Base-by-base conservation (phyloP, 2,329 filamentous ascomycete genomes). In the Chaetothyriales sp. region DNA sequence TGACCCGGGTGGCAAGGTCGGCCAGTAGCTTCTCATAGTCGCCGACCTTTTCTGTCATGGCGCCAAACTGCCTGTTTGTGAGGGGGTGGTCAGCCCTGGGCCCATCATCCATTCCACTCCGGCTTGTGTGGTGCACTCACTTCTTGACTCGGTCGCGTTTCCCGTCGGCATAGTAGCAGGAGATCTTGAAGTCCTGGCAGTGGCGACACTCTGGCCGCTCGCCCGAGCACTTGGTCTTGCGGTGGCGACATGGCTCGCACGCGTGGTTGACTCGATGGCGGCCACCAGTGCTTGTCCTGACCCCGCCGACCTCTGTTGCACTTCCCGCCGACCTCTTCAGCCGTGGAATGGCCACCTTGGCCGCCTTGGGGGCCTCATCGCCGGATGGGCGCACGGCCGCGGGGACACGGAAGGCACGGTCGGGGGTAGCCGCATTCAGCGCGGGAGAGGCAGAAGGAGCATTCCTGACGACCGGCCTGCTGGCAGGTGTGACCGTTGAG, bases 181-280 rank as follows among this genome's bases (percentile, higher is more conserved):
- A 43, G 32, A 65, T 59, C 43, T 63, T 63, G 43, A 67, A 58
- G 43, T 69, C 66, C 49, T 62, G 60, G 47, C 69, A 71, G 51
- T 69, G 66, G 46, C 63, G 57, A 51, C 69, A 71, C 32, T 63
- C 55, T 2, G 69, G 69, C 10, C 63, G 63, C 51, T 68, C 66
- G 8, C 69, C 69, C 51, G 64, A 67, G 55, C 69, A 71, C 59
- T 70, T 71, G n/a, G 64, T 69, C 55, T 71, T 71, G 18, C 67
- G 60, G 46, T 63, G 61, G 12, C 66, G 62, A 51, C 69, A 71
- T 18, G 67, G 64, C 56, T 69, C 66, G 47, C 69, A 71, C 12
- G 68, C 68, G 47, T 63, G 62, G 32, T 55, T 61, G 51, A 63
- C 60, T 19, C 62, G 54, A 45, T 61, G 55, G 51, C 57, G 48